Conservation (phyloP, 2,329 filamentous ascomycete genomes). For the Stachybotrys chartarum region DNA sequence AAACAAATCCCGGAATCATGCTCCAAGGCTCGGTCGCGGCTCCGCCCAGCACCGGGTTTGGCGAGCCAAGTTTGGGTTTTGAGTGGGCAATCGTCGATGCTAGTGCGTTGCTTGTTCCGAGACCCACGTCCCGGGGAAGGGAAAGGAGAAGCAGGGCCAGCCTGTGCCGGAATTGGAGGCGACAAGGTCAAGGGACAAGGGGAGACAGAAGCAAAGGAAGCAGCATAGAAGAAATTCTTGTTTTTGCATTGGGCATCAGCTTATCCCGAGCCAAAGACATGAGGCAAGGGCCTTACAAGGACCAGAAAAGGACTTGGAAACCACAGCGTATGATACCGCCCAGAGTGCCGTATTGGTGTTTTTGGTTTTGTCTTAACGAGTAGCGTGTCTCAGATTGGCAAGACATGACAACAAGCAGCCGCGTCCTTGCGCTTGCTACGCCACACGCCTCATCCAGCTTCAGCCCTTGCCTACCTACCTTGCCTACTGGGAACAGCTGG, state of each 20-base stretch:
- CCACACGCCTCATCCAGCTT: no score
- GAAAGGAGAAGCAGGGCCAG: not conserved
- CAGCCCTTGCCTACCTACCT: not conserved
- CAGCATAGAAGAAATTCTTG: not conserved
- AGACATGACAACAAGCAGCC: not conserved
- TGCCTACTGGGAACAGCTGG: not conserved
- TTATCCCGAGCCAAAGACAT: no score
- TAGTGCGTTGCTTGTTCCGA: not conserved
- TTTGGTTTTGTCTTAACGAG: not conserved
- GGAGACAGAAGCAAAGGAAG: not conserved
- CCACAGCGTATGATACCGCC: not conserved
- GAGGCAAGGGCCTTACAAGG: no score
- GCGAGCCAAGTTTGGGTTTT: not conserved
- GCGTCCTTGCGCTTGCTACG: not conserved
- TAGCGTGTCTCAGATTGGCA: not conserved
- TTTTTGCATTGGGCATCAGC: no score
- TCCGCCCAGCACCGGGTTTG: not conserved
- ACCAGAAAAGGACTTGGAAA: no score
- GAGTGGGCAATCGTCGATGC: not conserved
- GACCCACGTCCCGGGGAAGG: not conserved
- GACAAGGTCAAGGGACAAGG: not conserved
- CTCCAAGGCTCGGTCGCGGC: no score
- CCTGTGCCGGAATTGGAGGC: not conserved
- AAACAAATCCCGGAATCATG: not conserved
- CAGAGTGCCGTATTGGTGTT: not conserved